Evolutionary conservation across 345 rosid genomes (phyloP), one percentile per base, ranked within the genome.

Genomic region (Heritiera fomes): DNA sequence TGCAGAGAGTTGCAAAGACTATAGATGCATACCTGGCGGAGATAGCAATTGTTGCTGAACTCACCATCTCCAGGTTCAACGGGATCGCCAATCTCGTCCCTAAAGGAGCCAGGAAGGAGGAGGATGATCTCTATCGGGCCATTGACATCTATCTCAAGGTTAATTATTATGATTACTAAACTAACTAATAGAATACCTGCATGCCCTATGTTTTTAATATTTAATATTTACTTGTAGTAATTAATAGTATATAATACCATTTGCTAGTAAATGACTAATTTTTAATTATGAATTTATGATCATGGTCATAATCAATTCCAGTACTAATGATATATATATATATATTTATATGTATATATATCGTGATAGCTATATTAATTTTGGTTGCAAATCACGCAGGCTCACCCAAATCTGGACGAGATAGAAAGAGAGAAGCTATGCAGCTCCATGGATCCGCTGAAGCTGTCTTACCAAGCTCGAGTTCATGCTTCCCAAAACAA

Each of bases 401-500:
- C 85, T 30, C 99, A 96, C 82, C 92, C 95, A 11, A 89, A 88
- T 83, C 90, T 96, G 1, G 99, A 96, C 28, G 99, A 96, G 87
- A 92, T 96, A 0, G 98, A 89, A 67, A 78, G 97, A 53, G 99
- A 96, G 84, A 96, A 96, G 80, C 90, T 87, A 0, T 96, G 99
- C 79, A 91, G 98, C 80, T 88, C 89, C 49, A 90, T 96, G 97
- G 99, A 96, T 30, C 88, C 98, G 9, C 75, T 96, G 55, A 96
- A 92, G 80, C 88, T 96, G 6, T 91, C 99, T 4, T 85, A 90
- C 79, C 97, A 93, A 76, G 99, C 99, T 15, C 88, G 99, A 79
- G 86, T 94, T n/a, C 99, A 96, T 71, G 99, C 99, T 32, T 92
- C 99, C 13, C 92, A 94, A 80, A 96, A 96, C 94, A 96, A 96